A percentile compares a stretch with the other conserved stretches of the same genome.
Conservation (phyloP, 225 moss, liverwort and hornwort species). For the Marchantia polymorpha region DNA sequence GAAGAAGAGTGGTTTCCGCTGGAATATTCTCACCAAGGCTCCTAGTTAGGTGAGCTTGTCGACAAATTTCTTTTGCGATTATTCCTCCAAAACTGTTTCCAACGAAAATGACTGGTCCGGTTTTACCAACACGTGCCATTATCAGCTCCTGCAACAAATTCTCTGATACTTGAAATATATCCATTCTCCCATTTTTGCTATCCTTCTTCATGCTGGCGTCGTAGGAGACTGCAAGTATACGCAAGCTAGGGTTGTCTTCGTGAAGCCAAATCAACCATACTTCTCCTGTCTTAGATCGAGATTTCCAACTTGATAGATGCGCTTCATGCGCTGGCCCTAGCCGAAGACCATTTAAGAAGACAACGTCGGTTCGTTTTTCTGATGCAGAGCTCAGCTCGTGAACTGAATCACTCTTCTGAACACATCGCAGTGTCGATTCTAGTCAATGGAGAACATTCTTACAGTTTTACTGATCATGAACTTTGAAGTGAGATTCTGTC, state of each 20-base stretch:
- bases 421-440: too few relatives aligned
- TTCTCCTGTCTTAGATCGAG: neutral
- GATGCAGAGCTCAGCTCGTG: constrained; percentile 3
- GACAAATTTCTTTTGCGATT: neutral
- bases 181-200: neutral
- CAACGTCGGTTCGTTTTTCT: neutral
- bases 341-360: constrained; percentile 7
- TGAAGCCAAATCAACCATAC: constrained; percentile 13
- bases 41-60: neutral
- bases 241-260: neutral
- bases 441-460: too few relatives aligned
- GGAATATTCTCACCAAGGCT: neutral
- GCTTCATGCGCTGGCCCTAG: neutral
- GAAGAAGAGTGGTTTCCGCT: neutral
- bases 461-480: too few relatives aligned
- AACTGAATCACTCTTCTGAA: constrained; percentile 6
- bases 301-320: neutral
- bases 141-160: neutral
- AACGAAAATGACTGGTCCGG: neutral
- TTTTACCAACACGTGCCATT: constrained; percentile 2
- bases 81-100: constrained; percentile 9
- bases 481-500: too few relatives aligned
- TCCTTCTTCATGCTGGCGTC: neutral
- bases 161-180: neutral
- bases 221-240: neutral